Evolutionary conservation across 805 yeast species (phyloP), one percentile per base, ranked within the genome.

Genomic region (Cyberlindnera saturnus): DNA sequence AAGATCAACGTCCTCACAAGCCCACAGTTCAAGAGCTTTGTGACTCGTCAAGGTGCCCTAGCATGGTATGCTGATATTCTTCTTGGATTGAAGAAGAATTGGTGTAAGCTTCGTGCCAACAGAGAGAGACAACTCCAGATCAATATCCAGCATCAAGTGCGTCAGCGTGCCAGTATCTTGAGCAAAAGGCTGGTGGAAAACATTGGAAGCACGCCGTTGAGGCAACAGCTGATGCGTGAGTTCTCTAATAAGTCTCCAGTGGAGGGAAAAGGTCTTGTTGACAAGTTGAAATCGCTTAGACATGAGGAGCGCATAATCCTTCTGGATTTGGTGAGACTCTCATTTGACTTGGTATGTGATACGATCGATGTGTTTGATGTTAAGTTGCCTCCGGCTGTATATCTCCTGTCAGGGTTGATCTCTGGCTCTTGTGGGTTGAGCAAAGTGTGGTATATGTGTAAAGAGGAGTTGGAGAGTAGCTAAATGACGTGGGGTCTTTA

Each of bases 1-100:
- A 81, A 81, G 53, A 50, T 80, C 20, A 72, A 74, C n/a, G 55
- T 77, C 3, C 59, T 75, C 30, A 57, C 65, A 6, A 70, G 72
- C 42, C 50, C 65, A 2, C 46, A 63, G 6, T 55, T 67, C 33
- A 66, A 66, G 39, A 44, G 56, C 13, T 49, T 74, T 40, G 79
- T 76, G 5, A 60, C 64, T 4, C 69, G 70, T 53, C 87, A 84
- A 57, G 87, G 81, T 60, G 67, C 80, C 3, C 64, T 75, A 32
- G 79, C 86, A 0, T 83, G 91, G 90, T 80, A 79, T 63, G 70
- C 71, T 42, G 85, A 79, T 54, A 77, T 85, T 16, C 49, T 82
- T 44, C 59, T 81, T 14, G 79, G 79, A 1, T 57, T 82, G 40
- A 75, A 77, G 56, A 72, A 72, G 43, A 74, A 79, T 18, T 70